Percentiles rank a stretch among this genome's conserved stretches.
Evolutionary conservation across 2,329 filamentous ascomycete species (phyloP).

Genomic region (Fusarium coffeatum): DNA sequence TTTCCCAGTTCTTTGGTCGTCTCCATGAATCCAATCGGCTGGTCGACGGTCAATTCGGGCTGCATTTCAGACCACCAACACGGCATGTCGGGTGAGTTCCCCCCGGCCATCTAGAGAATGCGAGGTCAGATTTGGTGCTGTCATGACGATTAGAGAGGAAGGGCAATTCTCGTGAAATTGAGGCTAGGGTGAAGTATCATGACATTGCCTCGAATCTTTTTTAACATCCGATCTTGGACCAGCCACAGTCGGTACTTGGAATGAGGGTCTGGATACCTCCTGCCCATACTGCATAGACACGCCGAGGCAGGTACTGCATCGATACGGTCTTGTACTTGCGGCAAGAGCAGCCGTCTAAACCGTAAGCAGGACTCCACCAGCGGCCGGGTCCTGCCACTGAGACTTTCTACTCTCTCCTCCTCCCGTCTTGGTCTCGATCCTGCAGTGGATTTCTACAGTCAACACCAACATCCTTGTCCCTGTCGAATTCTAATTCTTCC

Average conservation of each 20-base stretch:
- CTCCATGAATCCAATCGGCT: slow-evolving; percentile 33
- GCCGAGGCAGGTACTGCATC: slow-evolving; percentile 17
- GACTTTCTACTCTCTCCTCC: neutral
- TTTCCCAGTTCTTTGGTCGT: slow-evolving; percentile 11
- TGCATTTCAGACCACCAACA: slow-evolving; percentile 34
- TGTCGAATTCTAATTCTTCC: slow-evolving; percentile 1
- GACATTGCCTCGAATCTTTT: slow-evolving; percentile 37
- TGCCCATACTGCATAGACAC: accelerated
- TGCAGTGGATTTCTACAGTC: too few relatives aligned
- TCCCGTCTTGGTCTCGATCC: neutral
- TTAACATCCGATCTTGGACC: slow-evolving; percentile 43
- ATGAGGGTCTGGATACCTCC: neutral
- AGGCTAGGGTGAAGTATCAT: slow-evolving; percentile 43
- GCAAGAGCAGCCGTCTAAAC: slow-evolving; percentile 37
- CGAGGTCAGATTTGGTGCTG: slow-evolving; percentile 12
- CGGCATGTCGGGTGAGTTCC: slow-evolving; percentile 24
- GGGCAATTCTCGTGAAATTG: slow-evolving; percentile 31
- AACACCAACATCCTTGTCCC: slow-evolving; percentile 3
- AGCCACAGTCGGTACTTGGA: slow-evolving; percentile 18
- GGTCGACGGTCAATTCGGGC: slow-evolving; percentile 35
- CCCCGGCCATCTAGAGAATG: neutral
- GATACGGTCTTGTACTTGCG: slow-evolving; percentile 27
- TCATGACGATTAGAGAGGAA: slow-evolving; percentile 21
- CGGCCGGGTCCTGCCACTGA: slow-evolving; percentile 36
- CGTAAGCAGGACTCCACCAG: slow-evolving; percentile 36